Evolutionary conservation across 495 filamentous ascomycete genomes (phyloP), one percentile per base, ranked within the genome.

Genomic region (Xylaria venustula): DNA sequence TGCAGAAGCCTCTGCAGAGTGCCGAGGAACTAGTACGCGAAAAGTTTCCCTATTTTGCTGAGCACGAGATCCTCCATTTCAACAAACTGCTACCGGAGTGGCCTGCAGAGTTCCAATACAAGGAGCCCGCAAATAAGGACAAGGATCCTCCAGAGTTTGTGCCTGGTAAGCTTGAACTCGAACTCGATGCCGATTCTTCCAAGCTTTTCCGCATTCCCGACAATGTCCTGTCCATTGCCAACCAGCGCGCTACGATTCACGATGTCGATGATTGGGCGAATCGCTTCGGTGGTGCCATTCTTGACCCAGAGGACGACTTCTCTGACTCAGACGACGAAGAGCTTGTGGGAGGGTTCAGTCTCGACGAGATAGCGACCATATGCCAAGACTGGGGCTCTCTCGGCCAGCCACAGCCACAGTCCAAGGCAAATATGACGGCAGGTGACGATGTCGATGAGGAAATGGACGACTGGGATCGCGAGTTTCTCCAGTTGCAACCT

Each of bases 131-230:
- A 1, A 93, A 91, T 70, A 80, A 84, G 11, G 92, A 95, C 19
- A 97, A 90, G 68, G 82, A 88, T 1, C 78, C 69, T 20, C 62
- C 67, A 26, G 66, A 63, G 26, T 65, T 97, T 17, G 78, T 91
- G 14, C 91, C 92, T 0, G 92, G 88, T 12, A 99, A 98, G 72
- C 79, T 96, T 48, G 90, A 86, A 58, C 75, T 98, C 6, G 94
- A 98, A 58, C 74, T 97, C 11, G 85, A 87, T 3, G 79, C 81
- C 47, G 94, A 98, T 66, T 87, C 94, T 64, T 88, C 92, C 63
- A 88, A 89, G 60, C 74, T 80, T 9, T 98, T 98, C 71, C 85
- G 82, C 40, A 83, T 92, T 1, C 79, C 82, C 3, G 85, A 83
- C 1, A 73, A 63, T 17, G 37, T 63, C 0, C 61, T 72, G 1